A percentile compares a stretch with the other conserved stretches of the same genome.
Evolutionary conservation across 345 rosid species (phyloP).

Genomic region (Trapa bicornis): DNA sequence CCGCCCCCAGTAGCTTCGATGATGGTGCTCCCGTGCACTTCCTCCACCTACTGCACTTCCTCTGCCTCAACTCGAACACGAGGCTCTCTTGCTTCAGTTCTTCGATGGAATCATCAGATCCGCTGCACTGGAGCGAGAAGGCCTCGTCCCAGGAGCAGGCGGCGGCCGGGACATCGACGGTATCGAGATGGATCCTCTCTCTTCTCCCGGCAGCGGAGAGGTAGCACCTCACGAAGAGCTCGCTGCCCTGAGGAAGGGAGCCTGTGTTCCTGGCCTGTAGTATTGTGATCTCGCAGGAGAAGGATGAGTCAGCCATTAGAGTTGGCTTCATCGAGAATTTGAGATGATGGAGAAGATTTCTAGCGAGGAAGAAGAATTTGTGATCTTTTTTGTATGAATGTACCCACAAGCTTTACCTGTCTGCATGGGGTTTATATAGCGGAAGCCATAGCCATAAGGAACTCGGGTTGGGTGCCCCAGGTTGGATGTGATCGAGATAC

Average conservation of each 20-base stretch:
- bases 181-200: conserved; percentile 42
- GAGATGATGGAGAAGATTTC: background rate
- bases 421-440: background rate
- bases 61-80: conserved; percentile 50
- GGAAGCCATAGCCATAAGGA: too few relatives aligned
- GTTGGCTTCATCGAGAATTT: conserved; percentile 21
- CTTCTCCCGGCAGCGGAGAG: conserved; percentile 36
- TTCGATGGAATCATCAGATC: conserved; percentile 32
- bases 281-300: conserved; percentile 47
- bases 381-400: background rate
- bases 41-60: conserved; percentile 9
- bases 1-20: conserved; percentile 49
- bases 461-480: too few relatives aligned
- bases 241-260: conserved; percentile 19
- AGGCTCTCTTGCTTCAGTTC: conserved; percentile 34
- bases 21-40: conserved; percentile 8
- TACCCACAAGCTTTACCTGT: background rate
- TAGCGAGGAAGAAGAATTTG: background rate
- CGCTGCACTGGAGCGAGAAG: conserved; percentile 49
- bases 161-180: conserved; percentile 27
- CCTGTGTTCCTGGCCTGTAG: conserved; percentile 56
- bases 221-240: conserved; percentile 53
- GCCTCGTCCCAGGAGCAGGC: conserved; percentile 41
- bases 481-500: too few relatives aligned
- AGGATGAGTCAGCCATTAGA: conserved; percentile 15